These are phyloP conservation scores for Biscutella laevigata DNA, from an alignment of 441 rosid genomes.

Conservation along the genomic window DNA sequence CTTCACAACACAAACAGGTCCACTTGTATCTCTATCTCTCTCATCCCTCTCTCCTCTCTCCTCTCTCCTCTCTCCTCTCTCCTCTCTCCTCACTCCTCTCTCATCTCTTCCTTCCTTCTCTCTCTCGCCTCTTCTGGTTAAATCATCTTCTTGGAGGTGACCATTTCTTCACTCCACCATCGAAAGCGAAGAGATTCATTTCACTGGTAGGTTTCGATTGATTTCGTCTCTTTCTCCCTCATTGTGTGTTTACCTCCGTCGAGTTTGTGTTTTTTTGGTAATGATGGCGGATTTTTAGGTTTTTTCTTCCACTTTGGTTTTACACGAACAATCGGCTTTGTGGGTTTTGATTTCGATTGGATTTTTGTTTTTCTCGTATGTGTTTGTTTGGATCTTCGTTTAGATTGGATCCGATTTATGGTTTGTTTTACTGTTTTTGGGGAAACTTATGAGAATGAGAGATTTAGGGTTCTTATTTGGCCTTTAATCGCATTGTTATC, in stretches of 20 bases:
- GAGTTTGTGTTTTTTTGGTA: neutral
- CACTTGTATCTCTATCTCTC: conserved; percentile 36
- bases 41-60: too few species aligned
- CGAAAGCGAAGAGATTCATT: conserved; percentile 28
- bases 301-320: neutral
- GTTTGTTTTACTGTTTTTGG: conserved; percentile 3
- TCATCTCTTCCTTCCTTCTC: conserved; percentile 1
- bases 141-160: conserved; percentile 22
- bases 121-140: conserved; percentile 3
- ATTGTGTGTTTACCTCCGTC: neutral
- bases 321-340: neutral
- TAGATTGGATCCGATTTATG: conserved; percentile 17
- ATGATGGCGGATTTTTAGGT: conserved; percentile 3
- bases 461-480: conserved; percentile 12
- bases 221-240: neutral
- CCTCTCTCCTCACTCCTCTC: too few species aligned
- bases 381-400: conserved; percentile 6
- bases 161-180: conserved; percentile 40
- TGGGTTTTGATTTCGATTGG: conserved; percentile 8
- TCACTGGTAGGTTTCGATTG: conserved; percentile 28
- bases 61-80: too few species aligned
- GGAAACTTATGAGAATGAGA: conserved; percentile 12
- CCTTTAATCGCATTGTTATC: neutral
- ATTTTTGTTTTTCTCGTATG: neutral
- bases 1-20: conserved; percentile 9